Conservation (phyloP, 2,329 filamentous ascomycete species). For the Graphilbum sp. region DNA sequence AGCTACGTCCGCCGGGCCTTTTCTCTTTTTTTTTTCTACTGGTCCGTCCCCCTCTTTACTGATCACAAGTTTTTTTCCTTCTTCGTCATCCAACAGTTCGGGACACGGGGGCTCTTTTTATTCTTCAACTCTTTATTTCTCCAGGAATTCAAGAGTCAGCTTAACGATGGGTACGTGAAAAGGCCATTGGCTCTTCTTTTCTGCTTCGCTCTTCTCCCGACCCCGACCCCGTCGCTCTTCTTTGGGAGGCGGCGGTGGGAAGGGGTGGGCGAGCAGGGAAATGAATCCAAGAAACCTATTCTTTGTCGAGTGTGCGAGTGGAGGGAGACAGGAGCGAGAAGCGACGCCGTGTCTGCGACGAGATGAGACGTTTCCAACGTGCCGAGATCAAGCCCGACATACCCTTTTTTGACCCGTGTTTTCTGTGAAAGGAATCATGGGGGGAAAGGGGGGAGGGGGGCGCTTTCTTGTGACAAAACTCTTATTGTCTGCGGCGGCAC, state of each 20-base stretch:
- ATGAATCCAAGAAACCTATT: neutral
- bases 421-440: neutral
- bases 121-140: slow-evolving; percentile 1
- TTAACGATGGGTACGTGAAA: slow-evolving; percentile 46
- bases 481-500: too few species aligned
- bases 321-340: slow-evolving; percentile 1
- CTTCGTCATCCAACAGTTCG: slow-evolving; percentile 11
- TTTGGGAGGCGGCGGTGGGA: too few species aligned
- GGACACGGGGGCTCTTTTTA: neutral
- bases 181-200: slow-evolving; percentile 2
- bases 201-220: neutral
- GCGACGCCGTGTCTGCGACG: too few species aligned
- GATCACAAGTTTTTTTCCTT: slow-evolving; percentile 3
- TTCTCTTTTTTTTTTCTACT: slow-evolving; percentile 6
- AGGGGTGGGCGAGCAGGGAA: too few species aligned
- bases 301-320: slow-evolving; percentile 11
- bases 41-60: neutral
- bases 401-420: too few species aligned
- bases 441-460: too few species aligned
- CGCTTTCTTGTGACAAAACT: too few species aligned
- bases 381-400: too few species aligned
- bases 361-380: too few species aligned
- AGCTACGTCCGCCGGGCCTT: neutral
- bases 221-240: too few species aligned
- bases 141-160: slow-evolving; percentile 17